These are phyloP conservation scores for Phytophthora sojae DNA, from an alignment of 352 stramenopile species.

Conservation along the genomic window DNA sequence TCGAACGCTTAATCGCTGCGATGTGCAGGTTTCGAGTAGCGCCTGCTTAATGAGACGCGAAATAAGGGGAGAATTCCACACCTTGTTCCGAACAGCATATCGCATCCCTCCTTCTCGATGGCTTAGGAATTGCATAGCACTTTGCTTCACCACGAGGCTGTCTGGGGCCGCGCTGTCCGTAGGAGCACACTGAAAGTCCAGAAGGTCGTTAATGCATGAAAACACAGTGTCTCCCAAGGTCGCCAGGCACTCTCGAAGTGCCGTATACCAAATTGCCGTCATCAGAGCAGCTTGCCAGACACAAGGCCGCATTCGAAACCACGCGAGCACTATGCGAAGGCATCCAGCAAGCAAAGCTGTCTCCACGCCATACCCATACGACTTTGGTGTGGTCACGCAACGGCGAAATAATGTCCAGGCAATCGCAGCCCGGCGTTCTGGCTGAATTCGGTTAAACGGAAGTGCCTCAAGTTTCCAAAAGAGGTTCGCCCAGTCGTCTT, in stretches of 20 bases:
- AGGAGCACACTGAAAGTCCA: slow-evolving; percentile 61
- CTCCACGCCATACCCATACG: slow-evolving; percentile 50
- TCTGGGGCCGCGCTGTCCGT: slow-evolving; percentile 32
- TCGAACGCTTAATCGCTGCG: slow-evolving; percentile 49
- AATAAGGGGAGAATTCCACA: slow-evolving; percentile 50
- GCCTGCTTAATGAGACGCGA: slow-evolving; percentile 65
- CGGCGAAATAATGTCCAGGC: slow-evolving; percentile 71
- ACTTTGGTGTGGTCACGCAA: slow-evolving; percentile 54
- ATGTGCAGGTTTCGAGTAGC: slow-evolving; percentile 59
- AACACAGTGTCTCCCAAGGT: slow-evolving; percentile 60
- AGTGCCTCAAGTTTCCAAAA: slow-evolving; percentile 56
- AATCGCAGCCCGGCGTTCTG: slow-evolving; percentile 61
- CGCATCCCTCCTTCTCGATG: slow-evolving; percentile 40
- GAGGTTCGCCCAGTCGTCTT: slow-evolving; percentile 50
- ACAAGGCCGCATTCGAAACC: slow-evolving; percentile 65
- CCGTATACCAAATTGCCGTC: slow-evolving; percentile 67
- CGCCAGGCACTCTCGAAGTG: slow-evolving; percentile 48
- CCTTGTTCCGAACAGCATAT: slow-evolving; percentile 37
- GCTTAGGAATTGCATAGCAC: slow-evolving; percentile 62
- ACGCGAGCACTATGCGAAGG: slow-evolving; percentile 59
- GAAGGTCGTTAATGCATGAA: slow-evolving; percentile 48
- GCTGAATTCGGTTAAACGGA: slow-evolving; percentile 54
- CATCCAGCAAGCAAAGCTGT: slow-evolving; percentile 55
- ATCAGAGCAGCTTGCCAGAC: slow-evolving; percentile 75
- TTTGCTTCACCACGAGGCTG: slow-evolving; percentile 59